These are phyloP conservation scores for Periconia sp. DNA, from an alignment of 2,329 filamentous ascomycete genomes.

Conservation along the genomic window DNA sequence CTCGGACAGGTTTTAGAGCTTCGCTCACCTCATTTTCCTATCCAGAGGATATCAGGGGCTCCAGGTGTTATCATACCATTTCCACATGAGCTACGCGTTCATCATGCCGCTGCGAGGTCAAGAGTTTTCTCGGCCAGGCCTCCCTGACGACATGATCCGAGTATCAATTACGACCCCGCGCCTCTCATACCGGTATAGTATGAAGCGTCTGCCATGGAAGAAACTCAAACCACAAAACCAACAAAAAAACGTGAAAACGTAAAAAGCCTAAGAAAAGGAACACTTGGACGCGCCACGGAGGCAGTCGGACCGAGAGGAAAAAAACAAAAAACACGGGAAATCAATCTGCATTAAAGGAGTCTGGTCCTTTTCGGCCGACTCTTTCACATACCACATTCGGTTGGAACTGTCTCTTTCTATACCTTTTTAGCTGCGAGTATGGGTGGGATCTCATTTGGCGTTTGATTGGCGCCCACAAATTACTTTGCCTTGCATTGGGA, in stretches of 20 bases:
- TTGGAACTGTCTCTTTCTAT: neutral
- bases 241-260: constrained; percentile 4
- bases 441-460: neutral
- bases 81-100: constrained; percentile 27
- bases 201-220: neutral
- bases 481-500: too few relatives aligned
- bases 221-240: neutral
- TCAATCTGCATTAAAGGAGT: neutral
- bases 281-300: too few relatives aligned
- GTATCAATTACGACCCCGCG: neutral
- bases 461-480: too few relatives aligned
- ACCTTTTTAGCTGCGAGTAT: neutral
- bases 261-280: neutral
- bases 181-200: neutral
- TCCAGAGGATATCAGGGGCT: constrained; percentile 8
- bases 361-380: neutral
- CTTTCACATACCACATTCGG: too few relatives aligned
- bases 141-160: constrained; percentile 2
- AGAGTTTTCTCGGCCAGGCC: constrained; percentile 3
- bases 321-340: neutral
- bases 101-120: constrained; percentile 7
- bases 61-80: constrained; percentile 27
- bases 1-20: constrained; percentile 31
- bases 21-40: constrained; percentile 8
- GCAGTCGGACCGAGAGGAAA: too few relatives aligned